Evolutionary conservation across 345 rosid species (phyloP), one percentile per base, ranked within the genome.

Genomic region (Eutrema japonicum): DNA sequence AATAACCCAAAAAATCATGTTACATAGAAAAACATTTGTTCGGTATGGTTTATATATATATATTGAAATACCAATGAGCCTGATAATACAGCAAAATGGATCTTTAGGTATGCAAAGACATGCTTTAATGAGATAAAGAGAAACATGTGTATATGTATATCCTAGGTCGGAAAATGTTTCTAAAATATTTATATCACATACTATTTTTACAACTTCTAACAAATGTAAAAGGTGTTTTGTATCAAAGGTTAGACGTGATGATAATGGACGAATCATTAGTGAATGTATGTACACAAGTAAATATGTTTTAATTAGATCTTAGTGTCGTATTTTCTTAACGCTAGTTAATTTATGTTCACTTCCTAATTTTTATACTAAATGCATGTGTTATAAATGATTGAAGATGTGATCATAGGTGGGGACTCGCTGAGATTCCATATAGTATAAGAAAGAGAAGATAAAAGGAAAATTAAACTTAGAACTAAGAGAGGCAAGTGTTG

Each of bases 371-470:
- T 51, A 68, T 60, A 64, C 64, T 43, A 68, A 68, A 8, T 52
- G 27, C 69, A 60, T 62, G 75, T 69, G 75, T 63, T 69, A 45
- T 11, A 69, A 76, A 62, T 54, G 75, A 69, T 76, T 69, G 79
- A 76, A 69, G 70, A 69, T 76, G 59, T 63, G 74, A 76, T 69
- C 70, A 56, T 69, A 69, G 71, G 79, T 69, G 18, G 79, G 79
- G 66, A 38, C 70, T 54, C 75, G 18, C 52, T 46, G 13, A 76
- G 79, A 76, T 69, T 76, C 66, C 75, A 69, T 69, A 69, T 64
- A 64, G 46, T 53, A 12, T 26, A 43, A 43, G 63, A 73, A 66
- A 32, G 49, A 74, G 14, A 74, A 57, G 60, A 57, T 38, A 18
- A 49, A 74, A 66, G 53, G 61, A 13, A 66, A 42, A 38, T 49